These are phyloP conservation scores for Gomphus bonarii DNA, from an alignment of 1,284 basidiomycete species.

Conservation along the genomic window DNA sequence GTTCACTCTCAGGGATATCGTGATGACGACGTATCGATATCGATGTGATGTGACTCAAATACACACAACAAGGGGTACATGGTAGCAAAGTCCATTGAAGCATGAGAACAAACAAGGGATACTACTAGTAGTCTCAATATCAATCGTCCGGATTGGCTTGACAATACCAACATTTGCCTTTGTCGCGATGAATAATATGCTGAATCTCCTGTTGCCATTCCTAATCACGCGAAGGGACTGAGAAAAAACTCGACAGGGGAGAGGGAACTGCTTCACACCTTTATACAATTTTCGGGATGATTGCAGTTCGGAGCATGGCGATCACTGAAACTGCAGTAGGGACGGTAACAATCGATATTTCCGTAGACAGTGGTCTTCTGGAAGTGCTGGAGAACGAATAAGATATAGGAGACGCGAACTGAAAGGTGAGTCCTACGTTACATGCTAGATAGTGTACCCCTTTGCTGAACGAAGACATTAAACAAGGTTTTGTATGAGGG, in stretches of 20 bases:
- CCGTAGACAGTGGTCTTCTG: neutral
- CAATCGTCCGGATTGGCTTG: neutral
- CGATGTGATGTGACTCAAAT: too few species aligned
- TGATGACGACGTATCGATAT: too few species aligned
- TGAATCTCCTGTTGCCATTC: neutral
- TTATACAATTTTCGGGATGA: neutral
- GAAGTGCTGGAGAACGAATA: neutral
- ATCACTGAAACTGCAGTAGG: neutral
- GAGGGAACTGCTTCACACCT: neutral
- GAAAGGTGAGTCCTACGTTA: neutral
- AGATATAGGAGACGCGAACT: neutral
- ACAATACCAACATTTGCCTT: neutral
- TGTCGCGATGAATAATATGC: neutral
- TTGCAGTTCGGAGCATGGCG: neutral
- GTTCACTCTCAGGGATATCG: too few species aligned
- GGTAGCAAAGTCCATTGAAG: too few species aligned
- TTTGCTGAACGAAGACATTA: neutral
- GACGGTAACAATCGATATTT: constrained; percentile 3
- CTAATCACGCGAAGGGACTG: neutral
- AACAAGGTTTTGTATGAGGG: neutral
- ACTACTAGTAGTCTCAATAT: neutral
- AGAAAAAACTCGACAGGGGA: neutral
- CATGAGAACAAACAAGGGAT: too few species aligned
- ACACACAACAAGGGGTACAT: neutral
- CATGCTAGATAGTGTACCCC: constrained; percentile 1